These are phyloP conservation scores for Juglanconis sp. DNA, from an alignment of 2,329 filamentous ascomycete genomes.

Conservation along the genomic window DNA sequence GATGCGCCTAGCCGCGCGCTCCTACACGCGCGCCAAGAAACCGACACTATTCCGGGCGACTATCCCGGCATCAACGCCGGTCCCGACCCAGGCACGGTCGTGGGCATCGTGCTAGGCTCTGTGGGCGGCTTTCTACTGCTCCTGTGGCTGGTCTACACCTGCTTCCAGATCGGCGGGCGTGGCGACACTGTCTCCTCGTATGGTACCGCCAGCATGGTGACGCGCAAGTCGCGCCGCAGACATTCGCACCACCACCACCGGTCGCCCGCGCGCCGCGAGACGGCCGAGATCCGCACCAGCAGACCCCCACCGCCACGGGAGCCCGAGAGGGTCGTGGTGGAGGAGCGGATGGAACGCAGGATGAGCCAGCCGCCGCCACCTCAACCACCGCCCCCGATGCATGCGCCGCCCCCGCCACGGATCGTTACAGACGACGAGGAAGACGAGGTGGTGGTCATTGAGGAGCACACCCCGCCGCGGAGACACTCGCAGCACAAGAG, in stretches of 20 bases:
- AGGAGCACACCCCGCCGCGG: slow-evolving; percentile 30
- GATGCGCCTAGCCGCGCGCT: slow-evolving; percentile 18
- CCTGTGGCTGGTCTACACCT: slow-evolving; percentile 31
- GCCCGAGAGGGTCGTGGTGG: slow-evolving; percentile 26
- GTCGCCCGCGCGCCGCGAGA: slow-evolving; percentile 21
- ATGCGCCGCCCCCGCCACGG: slow-evolving; percentile 19
- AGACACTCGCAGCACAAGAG: slow-evolving; percentile 20
- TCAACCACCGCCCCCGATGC: slow-evolving; percentile 7
- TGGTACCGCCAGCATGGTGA: slow-evolving; percentile 23
- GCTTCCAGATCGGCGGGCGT: slow-evolving; percentile 28
- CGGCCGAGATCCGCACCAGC: slow-evolving; percentile 26
- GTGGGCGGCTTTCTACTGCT: slow-evolving; percentile 41
- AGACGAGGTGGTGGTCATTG: slow-evolving; percentile 34
- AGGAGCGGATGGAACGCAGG: slow-evolving; percentile 23
- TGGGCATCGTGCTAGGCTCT: slow-evolving; percentile 37
- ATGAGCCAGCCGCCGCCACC: slow-evolving; percentile 15
- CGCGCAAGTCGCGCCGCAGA: slow-evolving; percentile 21
- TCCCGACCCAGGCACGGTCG: slow-evolving; percentile 33
- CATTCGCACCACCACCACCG: slow-evolving; percentile 20
- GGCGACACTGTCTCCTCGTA: slow-evolving; percentile 17
- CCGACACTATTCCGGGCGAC: slow-evolving; percentile 27
- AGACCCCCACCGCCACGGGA: slow-evolving; percentile 3
- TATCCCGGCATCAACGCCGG: slow-evolving; percentile 27
- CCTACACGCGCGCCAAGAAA: slow-evolving; percentile 19
- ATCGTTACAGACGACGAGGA: slow-evolving; percentile 22